phyloP scores from a whole-genome alignment of 306 rosid species.

The Gillenia trifoliata region DNA sequence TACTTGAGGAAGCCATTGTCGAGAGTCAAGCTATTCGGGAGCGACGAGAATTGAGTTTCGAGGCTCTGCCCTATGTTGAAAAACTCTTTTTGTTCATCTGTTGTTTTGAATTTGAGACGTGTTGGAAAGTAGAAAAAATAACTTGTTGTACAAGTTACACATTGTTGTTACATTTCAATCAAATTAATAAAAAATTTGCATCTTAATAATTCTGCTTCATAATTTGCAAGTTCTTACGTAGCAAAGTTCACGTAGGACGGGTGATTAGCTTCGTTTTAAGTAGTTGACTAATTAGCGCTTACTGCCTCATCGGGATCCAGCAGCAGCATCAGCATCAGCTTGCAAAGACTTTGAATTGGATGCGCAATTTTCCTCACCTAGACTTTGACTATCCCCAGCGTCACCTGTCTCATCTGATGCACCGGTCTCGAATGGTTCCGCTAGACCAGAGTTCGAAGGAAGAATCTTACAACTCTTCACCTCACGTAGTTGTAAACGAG shows the following conservation, averaged over 20 bases:
- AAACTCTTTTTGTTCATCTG: neutral
- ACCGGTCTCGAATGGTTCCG: too few relatives aligned
- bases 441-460: too few relatives aligned
- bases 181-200: neutral
- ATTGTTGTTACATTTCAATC: neutral
- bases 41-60: slow-evolving; percentile 53
- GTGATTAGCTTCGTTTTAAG: too few relatives aligned
- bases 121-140: neutral
- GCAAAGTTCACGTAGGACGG: neutral
- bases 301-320: too few relatives aligned
- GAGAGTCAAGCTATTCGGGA: slow-evolving; percentile 68
- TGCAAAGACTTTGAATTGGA: too few relatives aligned
- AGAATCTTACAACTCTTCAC: too few relatives aligned
- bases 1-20: slow-evolving; percentile 74
- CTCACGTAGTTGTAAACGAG: too few relatives aligned
- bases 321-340: too few relatives aligned
- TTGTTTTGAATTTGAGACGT: neutral
- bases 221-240: neutral
- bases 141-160: neutral
- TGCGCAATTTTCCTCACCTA: too few relatives aligned
- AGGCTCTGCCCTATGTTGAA: neutral
- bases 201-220: neutral
- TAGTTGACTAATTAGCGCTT: too few relatives aligned
- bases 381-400: too few relatives aligned
- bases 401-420: too few relatives aligned